These are phyloP conservation scores for Beauveria sp. DNA, from an alignment of 2,329 filamentous ascomycete species.

Conservation along the genomic window DNA sequence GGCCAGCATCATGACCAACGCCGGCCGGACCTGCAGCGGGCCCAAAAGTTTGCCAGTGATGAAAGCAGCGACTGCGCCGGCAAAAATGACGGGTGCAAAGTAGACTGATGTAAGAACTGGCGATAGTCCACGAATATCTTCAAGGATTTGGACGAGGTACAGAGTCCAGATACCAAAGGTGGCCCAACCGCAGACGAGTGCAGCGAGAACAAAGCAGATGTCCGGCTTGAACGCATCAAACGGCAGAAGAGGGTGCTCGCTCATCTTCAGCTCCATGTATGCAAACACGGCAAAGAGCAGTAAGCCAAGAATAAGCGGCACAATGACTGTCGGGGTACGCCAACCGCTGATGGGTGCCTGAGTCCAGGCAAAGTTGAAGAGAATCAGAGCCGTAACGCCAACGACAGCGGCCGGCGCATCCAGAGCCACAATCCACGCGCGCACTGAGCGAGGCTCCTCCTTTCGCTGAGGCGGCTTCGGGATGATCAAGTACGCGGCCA, in stretches of 20 bases:
- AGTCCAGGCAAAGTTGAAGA: conserved; percentile 63
- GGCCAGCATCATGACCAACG: conserved; percentile 36
- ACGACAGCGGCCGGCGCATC: conserved; percentile 32
- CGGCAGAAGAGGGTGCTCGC: conserved; percentile 49
- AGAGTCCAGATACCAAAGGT: conserved; percentile 48
- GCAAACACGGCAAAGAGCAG: conserved; percentile 49
- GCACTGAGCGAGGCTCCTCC: conserved; percentile 2
- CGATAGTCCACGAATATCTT: conserved; percentile 32
- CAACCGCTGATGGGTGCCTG: conserved; percentile 55
- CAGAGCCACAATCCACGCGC: conserved; percentile 23
- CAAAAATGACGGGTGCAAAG: conserved; percentile 36
- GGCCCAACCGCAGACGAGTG: conserved; percentile 46
- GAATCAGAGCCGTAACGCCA: conserved; percentile 48
- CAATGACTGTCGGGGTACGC: conserved; percentile 47
- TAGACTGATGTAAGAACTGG: conserved; percentile 38
- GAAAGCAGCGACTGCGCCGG: conserved; percentile 37
- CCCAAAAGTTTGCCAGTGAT: conserved; percentile 35
- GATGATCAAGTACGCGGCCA: conserved; percentile 26
- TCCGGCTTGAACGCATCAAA: conserved; percentile 38
- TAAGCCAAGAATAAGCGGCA: conserved; percentile 49
- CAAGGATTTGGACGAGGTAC: conserved; percentile 43
- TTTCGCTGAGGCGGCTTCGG: conserved; percentile 21
- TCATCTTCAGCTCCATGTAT: conserved; percentile 42
- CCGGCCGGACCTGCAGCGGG: conserved; percentile 26
- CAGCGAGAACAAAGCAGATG: conserved; percentile 48